A percentile compares a stretch with the other conserved stretches of the same genome.
Evolutionary conservation across 2,329 filamentous ascomycete species (phyloP).

Genomic region (Alternaria burnsii): DNA sequence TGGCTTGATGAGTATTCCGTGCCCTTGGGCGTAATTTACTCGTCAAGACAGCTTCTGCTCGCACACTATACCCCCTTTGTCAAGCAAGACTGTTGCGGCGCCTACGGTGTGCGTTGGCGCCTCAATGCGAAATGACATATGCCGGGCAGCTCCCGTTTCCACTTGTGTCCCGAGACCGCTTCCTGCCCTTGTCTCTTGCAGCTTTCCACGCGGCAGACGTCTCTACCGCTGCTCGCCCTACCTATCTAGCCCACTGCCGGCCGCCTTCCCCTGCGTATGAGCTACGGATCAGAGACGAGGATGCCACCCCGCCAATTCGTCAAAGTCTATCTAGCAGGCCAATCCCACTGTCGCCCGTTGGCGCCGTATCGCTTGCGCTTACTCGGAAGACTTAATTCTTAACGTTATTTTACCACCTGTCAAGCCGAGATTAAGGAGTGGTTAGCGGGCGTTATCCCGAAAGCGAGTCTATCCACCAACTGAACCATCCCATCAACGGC

Average conservation of each 20-base stretch:
- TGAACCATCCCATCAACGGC: conserved; percentile 20
- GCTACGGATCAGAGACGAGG: conserved; percentile 34
- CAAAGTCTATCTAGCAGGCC: conserved; percentile 28
- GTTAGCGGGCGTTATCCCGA: conserved; percentile 41
- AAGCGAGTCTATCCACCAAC: conserved; percentile 22
- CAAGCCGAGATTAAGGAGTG: conserved; percentile 52
- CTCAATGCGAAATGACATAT: conserved; percentile 43
- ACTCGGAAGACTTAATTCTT: conserved; percentile 30
- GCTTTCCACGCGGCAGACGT: conserved; percentile 30
- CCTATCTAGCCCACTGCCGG: conserved; percentile 31
- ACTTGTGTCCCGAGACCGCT: conserved; percentile 24
- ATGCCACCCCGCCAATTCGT: conserved; percentile 35
- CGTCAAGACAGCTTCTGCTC: conserved; percentile 17
- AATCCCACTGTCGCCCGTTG: conserved; percentile 47
- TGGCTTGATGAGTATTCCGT: conserved; percentile 31
- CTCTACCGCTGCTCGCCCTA: conserved; percentile 27
- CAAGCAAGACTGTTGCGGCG: conserved; percentile 28
- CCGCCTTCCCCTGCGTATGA: conserved; percentile 40
- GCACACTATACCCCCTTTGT: conserved; percentile 28
- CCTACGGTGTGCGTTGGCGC: conserved; percentile 42
- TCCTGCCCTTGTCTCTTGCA: conserved; percentile 26
- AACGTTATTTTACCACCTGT: conserved; percentile 28
- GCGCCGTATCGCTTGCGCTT: conserved; percentile 45
- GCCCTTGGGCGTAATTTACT: conserved; percentile 38
- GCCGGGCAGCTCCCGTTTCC: conserved; percentile 29